These are phyloP conservation scores for Plasmodium fragile DNA, from an alignment of 169 alveolate species.

Conservation along the genomic window DNA sequence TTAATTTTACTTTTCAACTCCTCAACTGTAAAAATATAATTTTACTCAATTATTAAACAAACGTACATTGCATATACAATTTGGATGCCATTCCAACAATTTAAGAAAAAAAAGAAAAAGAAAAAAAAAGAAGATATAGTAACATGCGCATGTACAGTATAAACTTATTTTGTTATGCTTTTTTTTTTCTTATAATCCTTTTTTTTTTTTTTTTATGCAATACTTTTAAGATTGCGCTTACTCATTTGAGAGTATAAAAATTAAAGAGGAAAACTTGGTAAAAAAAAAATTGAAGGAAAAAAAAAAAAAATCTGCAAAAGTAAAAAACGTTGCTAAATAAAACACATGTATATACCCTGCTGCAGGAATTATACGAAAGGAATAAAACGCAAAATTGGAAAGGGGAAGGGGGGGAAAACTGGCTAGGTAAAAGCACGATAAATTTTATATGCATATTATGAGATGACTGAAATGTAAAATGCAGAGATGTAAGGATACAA, in stretches of 20 bases:
- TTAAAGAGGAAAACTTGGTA: background rate
- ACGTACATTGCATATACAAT: background rate
- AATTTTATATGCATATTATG: background rate
- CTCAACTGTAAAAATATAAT: conserved; percentile 1
- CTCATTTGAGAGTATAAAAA: background rate
- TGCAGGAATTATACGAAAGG: background rate
- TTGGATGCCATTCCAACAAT: conserved; percentile 6
- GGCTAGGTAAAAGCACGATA: background rate
- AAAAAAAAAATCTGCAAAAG: background rate
- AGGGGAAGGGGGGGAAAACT: background rate
- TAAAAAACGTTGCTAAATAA: background rate
- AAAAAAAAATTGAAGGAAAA: background rate
- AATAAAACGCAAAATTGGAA: background rate
- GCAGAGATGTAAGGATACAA: background rate
- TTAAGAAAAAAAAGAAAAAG: background rate
- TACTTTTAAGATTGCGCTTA: background rate
- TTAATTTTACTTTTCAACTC: background rate
- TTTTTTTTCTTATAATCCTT: background rate
- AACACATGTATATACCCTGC: background rate
- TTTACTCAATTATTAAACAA: background rate
- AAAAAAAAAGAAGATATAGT: background rate
- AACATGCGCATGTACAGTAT: background rate
- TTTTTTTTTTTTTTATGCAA: background rate
- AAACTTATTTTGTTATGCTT: background rate
- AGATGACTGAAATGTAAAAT: background rate